Base-by-base conservation (phyloP, 2,329 filamentous ascomycete genomes). In the Pezicula neosporulosa region DNA sequence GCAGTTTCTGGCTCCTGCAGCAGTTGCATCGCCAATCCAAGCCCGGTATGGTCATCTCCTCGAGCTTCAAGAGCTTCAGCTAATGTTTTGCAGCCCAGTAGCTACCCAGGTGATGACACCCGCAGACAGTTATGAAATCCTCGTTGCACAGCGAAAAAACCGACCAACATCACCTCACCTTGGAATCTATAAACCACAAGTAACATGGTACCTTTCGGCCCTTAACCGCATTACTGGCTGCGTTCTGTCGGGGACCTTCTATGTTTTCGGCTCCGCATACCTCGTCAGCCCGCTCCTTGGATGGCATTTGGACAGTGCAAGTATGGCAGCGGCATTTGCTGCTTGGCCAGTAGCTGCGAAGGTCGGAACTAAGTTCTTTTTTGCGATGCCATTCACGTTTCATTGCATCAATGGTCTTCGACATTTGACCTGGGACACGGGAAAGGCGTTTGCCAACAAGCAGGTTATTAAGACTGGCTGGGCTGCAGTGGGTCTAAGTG, bases 121-220 rank as follows among this genome's bases (percentile, higher is more conserved):
- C 43, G 56, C 64, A 43, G 67, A 76, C 52, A 72, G 68, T 56
- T 62, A 74, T 62, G 60, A 76, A 55, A 84, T 89, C 70, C 84
- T 90, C 66, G 78, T 77, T 55, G 77, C 80, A 59, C 86, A 90
- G 71, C 86, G 86, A 60, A 75, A 83, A 55, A 70, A 77, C 61
- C 86, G 86, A 54, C 86, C 86, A 56, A 76, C 86, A 63, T 75
- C 85, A 47, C 86, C 86, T 47, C 86, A 90, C 68, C 77, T 90
- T 55, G 58, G 68, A 63, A 89, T 90, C 77, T 89, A 89, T 77
- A 70, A 72, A 52, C 83, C 84, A 7, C 86, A 89, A 70, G 81
- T 89, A 61, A 86, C 85, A 61, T 88, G 83, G 85, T 78, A 81
- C 63, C 70, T 73, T 49, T 85, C 80, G 51, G 70, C 61, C 39